Evolutionary conservation across 2,329 filamentous ascomycete genomes (phyloP).

Genomic region (Diaporthe helianthi): DNA sequence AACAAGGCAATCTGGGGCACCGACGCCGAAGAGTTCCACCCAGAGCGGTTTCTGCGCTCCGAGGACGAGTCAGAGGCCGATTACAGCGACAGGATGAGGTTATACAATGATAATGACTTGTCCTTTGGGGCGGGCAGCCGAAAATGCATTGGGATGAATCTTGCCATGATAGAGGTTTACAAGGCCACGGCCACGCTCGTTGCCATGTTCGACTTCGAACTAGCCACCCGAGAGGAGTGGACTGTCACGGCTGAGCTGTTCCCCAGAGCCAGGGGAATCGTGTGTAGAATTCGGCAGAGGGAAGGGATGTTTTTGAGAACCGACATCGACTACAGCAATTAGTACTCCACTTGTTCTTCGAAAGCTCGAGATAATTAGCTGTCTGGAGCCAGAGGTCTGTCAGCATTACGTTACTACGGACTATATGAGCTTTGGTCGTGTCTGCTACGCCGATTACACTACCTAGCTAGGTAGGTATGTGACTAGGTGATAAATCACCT

Average conservation of each 20-base stretch:
- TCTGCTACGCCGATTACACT: too few relatives aligned
- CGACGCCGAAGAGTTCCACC: slow-evolving; percentile 52
- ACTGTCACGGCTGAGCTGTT: slow-evolving; percentile 19
- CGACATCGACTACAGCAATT: slow-evolving; percentile 11
- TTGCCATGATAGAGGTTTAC: slow-evolving; percentile 45
- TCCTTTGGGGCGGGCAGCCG: slow-evolving; percentile 45
- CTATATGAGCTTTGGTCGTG: too few relatives aligned
- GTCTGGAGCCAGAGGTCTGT: too few relatives aligned
- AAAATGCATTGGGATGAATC: slow-evolving; percentile 45
- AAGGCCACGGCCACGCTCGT: slow-evolving; percentile 53
- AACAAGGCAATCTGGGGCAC: slow-evolving; percentile 50
- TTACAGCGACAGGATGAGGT: slow-evolving; percentile 44
- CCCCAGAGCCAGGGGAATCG: slow-evolving; percentile 12
- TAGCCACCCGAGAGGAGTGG: slow-evolving; percentile 17
- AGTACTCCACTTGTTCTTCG: neutral
- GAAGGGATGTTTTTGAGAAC: slow-evolving; percentile 7
- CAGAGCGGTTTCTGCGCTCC: slow-evolving; percentile 53
- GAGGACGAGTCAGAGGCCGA: slow-evolving; percentile 43
- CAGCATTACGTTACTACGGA: too few relatives aligned
- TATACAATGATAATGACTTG: slow-evolving; percentile 46
- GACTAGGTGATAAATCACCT: too few relatives aligned
- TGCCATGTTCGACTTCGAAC: slow-evolving; percentile 18
- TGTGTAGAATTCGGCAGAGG: slow-evolving; percentile 9
- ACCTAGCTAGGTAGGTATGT: too few relatives aligned
- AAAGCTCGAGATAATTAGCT: too few relatives aligned